Evolutionary conservation across 2,329 filamentous ascomycete species (phyloP), one percentile per base, ranked within the genome.

Genomic region (Pestalotiopsis sp.): DNA sequence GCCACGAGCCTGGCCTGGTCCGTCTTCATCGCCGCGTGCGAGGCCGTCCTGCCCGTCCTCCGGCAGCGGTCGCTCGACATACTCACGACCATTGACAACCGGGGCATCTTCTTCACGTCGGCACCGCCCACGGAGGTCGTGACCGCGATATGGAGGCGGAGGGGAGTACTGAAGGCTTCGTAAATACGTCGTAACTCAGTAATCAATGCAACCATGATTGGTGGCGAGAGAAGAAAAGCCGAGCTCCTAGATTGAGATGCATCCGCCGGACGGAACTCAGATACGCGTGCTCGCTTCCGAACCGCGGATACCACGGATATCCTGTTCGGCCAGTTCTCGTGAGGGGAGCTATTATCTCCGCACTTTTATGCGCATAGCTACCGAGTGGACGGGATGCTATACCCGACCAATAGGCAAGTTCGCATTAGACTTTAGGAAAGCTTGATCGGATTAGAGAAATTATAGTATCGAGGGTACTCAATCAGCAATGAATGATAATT

Each of bases 21-120:
- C 1, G 80, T 78, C 2, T 84, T 84, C 66, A 80, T 85, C 20
- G 81, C 81, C 1, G 81, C 79, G 0, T 84, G 80, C 63, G 82
- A 84, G 66, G 82, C 82, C 1, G 76, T 79, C 2, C 75, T 78
- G 31, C 72, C 78, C 0, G 76, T 77, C 5, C 71, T 83, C 1
- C 80, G 81, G 60, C 75, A 76, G 2, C 69, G 71, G 27, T 72
- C 73, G 0, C 64, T 76, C 2, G 68, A 68, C 5, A 77, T 74
- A 6, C 39, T 80, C 17, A 66, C 67, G 0, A 65, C 71, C 0
- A 75, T 77, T 3, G 78, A 80, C 63, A 72, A 73, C 3, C 71
- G 73, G 2, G 78, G 77, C 0, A 71, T 77, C 6, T 75, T 76
- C 55, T 75, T 79, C 14, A 69, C 69, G 4, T 73, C 72, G 2